phyloP scores from a whole-genome alignment of 2,329 filamentous ascomycete genomes.

The Verticillium nubilum region DNA sequence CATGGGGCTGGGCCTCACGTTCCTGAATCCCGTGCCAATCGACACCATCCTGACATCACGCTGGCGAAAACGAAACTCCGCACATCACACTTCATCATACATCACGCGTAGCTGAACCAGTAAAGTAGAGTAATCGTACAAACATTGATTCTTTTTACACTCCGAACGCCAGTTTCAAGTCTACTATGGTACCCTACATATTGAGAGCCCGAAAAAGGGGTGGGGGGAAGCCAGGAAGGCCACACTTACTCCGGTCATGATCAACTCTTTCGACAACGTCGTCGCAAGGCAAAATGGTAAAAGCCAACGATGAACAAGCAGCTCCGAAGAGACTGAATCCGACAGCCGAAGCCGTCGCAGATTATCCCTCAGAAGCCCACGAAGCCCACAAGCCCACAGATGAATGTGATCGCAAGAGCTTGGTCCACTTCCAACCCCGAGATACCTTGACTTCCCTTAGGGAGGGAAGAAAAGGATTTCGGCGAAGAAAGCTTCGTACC shows the following conservation, averaged over 20 bases:
- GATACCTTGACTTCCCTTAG: neutral
- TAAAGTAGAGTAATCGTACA: neutral
- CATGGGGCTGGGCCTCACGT: neutral
- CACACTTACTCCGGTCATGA: neutral
- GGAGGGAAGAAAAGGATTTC: constrained; percentile 9
- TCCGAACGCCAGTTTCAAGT: neutral
- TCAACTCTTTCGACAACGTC: neutral
- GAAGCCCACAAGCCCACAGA: constrained; percentile 22
- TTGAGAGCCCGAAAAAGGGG: neutral
- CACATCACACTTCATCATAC: neutral
- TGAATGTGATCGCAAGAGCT: constrained; percentile 21
- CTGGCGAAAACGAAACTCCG: no score
- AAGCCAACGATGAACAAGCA: neutral
- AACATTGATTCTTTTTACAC: neutral
- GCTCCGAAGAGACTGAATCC: neutral
- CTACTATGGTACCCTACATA: neutral
- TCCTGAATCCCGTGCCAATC: neutral
- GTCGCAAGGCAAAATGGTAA: neutral
- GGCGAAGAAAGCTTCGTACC: constrained; percentile 24
- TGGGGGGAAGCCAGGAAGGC: neutral
- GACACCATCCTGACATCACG: neutral
- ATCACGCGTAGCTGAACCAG: neutral
- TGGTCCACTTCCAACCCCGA: constrained; percentile 20
- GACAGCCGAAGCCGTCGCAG: neutral
- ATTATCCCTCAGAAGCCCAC: constrained; percentile 36